These are phyloP conservation scores for Globomyces pollinis-pini DNA, from an alignment of 192 early-diverging fungal species.

Conservation along the genomic window DNA sequence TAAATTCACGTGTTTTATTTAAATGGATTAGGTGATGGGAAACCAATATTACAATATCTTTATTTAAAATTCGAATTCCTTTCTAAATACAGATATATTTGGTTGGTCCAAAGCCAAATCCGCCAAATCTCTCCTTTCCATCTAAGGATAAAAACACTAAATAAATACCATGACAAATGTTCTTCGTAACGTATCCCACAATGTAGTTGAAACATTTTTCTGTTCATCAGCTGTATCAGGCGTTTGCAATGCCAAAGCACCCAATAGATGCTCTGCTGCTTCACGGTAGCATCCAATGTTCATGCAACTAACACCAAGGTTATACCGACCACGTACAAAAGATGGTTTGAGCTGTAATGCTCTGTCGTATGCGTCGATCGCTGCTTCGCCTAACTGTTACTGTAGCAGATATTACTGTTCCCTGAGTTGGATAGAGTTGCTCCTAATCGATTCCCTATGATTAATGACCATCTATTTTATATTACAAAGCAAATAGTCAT, in stretches of 20 bases:
- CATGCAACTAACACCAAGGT: constrained; percentile 83
- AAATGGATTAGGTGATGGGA: no score
- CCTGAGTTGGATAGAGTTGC: constrained; percentile 85
- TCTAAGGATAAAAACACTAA: constrained; percentile 14
- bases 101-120: constrained; percentile 17
- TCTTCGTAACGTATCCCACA: constrained; percentile 29
- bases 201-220: constrained; percentile 19
- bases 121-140: constrained; percentile 30
- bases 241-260: constrained; percentile 56
- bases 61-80: constrained; percentile 34
- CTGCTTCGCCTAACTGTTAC: constrained; percentile 41
- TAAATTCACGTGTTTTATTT: no score
- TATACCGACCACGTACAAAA: constrained; percentile 90
- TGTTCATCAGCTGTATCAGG: neutral
- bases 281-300: constrained; percentile 80
- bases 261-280: constrained; percentile 83
- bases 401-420: constrained; percentile 32
- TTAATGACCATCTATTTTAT: no score
- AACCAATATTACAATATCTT: no score
- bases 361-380: constrained; percentile 85
- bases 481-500: constrained; percentile 86
- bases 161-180: constrained; percentile 28
- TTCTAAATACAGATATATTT: constrained; percentile 23
- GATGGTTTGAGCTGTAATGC: constrained; percentile 85
- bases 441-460: constrained; percentile 89